Base-by-base conservation (phyloP, 1,284 basidiomycete species). In the Trametes versicolor region DNA sequence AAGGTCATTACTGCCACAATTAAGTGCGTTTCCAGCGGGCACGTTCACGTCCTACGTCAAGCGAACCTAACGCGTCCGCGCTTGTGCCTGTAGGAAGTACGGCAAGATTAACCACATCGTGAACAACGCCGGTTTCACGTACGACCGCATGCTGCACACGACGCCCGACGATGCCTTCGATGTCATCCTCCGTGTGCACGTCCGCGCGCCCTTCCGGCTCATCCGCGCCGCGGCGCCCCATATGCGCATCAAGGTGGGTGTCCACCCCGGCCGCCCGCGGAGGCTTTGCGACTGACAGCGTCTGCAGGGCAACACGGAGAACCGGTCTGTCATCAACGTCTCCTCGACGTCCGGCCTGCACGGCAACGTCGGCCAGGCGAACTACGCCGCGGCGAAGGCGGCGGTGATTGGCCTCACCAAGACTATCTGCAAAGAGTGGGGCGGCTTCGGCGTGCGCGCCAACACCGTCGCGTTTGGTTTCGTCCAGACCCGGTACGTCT, bases 391-490 rank as follows among this genome's bases (percentile, higher is more conserved):
- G 1, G 92, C 91, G 60, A 95, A 94, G 74, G 80, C 92, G 19
- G 92, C 89, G 13, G 87, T 94, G 29, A 72, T 90, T 59, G 94
- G 94, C 36, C 79, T 95, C 61, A 93, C 92, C 45, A 95, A 95
- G 82, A 95, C 93, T 17, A 88, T 93, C 70, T 89, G 90, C 56
- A 96, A 95, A 77, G 94, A 96, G 76, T 96, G 93, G 94, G 94
- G 94, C 62, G 77, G 81, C 7, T 95, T 92, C 75, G 90, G 90
- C 70, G 93, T 95, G 12, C 88, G 92, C 55, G 89, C 91, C 51
- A 95, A 95, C 79, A 91, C 90, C 2, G 81, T 95, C 52, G 94
- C 94, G 10, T 95, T 89, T 70, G 93, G 92, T 36, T 83, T 86
- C 64, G 87, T 94, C 58, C 86, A 90, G 73, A 93, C 93, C 15